Base-by-base conservation (phyloP, 495 filamentous ascomycete species). In the Xeromyces bisporus region DNA sequence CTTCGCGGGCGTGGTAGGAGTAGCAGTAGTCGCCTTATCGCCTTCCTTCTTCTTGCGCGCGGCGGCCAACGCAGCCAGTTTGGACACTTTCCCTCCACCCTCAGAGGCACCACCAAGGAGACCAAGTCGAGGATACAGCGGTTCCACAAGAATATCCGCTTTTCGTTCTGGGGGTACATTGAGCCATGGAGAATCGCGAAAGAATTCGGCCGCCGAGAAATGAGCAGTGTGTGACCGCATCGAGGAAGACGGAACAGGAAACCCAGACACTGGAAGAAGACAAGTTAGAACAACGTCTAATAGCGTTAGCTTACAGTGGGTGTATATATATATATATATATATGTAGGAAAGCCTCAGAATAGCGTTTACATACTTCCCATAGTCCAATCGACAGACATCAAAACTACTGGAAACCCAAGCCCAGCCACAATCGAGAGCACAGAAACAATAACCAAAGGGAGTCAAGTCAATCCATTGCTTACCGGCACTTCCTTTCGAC, bases 61-160 rank as follows among this genome's bases (percentile, higher is more conserved):
- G n/a, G 82, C 84, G 35, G 87, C 87, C 12, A 96, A 60, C 25
- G 77, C 76, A 36, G 89, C 85, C 17, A 96, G 62, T 46, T 94
- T 97, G 7, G 87, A 93, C 46, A 78, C 66, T 44, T 91, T 93
- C 3, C 55, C 61, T 6, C 47, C 54, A 28, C 32, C 43, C n/a
- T 69, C 57, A 7, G 62, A 43, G 2, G 79, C 71, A 13, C 91
- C 89, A 13, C 89, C 89, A 11, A 89, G 55, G 6, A 97, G 62
- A 6, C 77, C 69, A 27, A 64, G 48, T 17, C 55, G 65, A 27
- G 70, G 73, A 31, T 57, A 63, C 3, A 71, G 40, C 3, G 77
- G 71, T 26, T 76, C 62, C 14, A 81, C 55, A 20, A 83, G 60
- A 14, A 87, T 67, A 25, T 68, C 55, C 23, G 75, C 70, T 35